A percentile compares a stretch with the other conserved stretches of the same genome.
Conservation (phyloP, 768 basidiomycete genomes). For the Roridomyces roridus region DNA sequence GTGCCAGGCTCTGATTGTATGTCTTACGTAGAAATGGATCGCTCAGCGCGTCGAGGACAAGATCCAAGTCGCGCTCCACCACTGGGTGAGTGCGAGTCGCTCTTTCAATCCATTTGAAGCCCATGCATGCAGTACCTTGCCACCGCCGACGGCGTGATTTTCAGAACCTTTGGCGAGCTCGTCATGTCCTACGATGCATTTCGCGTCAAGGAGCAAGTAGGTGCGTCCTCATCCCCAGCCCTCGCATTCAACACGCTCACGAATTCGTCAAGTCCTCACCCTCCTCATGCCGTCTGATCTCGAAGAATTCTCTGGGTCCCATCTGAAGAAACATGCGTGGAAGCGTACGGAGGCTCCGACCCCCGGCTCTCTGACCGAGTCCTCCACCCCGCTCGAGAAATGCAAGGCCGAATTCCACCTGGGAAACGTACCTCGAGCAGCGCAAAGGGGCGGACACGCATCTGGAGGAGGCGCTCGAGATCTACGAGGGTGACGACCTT, state of each 20-base stretch:
- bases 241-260: too few species aligned
- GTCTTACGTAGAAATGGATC: slow-evolving; percentile 14
- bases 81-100: slow-evolving; percentile 1
- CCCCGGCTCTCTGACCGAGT: background rate
- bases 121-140: slow-evolving; percentile 6
- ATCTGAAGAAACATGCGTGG: slow-evolving; percentile 14
- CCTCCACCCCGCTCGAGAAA: background rate
- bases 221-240: background rate
- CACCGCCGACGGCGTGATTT: slow-evolving; percentile 13
- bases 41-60: slow-evolving; percentile 15
- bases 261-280: slow-evolving; percentile 7
- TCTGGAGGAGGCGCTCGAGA: background rate
- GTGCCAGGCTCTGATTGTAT: too few species aligned
- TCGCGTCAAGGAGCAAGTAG: slow-evolving; percentile 7
- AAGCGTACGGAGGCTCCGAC: background rate
- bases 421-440: slow-evolving; percentile 5
- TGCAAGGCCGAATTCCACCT: slow-evolving; percentile 9
- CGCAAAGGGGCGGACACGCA: slow-evolving; percentile 4
- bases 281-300: slow-evolving; percentile 15
- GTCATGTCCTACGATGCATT: slow-evolving; percentile 2
- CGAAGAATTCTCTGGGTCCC: background rate
- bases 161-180: slow-evolving; percentile 10
- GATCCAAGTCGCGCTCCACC: slow-evolving; percentile 7
- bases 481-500: slow-evolving; percentile 1
- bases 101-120: background rate